Evolutionary conservation across 139 green algal genomes (phyloP).

Genomic region (Volvox reticuliferus): DNA sequence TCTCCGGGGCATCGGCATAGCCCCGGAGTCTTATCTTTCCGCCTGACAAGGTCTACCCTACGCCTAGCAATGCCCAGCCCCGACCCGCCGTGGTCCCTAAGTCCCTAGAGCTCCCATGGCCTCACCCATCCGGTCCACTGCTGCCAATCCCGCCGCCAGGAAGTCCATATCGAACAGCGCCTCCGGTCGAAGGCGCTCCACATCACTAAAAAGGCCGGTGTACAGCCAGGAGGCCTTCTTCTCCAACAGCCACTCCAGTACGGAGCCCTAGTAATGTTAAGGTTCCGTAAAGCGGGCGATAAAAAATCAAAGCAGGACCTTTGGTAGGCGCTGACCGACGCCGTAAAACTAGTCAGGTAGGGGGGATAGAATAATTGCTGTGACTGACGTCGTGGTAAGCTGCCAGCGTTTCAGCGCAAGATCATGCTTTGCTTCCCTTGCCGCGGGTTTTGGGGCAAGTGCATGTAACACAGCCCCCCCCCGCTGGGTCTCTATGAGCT

Average conservation of each 20-base stretch:
- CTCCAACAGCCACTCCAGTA: conserved; percentile 50
- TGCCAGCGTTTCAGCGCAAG: no score
- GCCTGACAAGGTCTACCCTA: no score
- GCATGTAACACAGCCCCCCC: not conserved
- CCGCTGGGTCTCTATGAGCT: no score
- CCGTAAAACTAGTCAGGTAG: no score
- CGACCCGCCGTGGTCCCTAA: not conserved
- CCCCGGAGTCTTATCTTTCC: no score
- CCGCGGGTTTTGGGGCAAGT: not conserved
- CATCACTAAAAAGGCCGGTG: conserved; percentile 53
- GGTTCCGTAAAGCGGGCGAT: no score
- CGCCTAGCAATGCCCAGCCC: not conserved
- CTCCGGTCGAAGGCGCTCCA: conserved; percentile 49
- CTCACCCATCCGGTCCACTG: conserved; percentile 49
- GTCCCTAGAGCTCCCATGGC: not conserved
- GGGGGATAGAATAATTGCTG: no score
- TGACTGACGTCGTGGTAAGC: no score
- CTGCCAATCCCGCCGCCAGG: conserved; percentile 49
- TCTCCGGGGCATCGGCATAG: no score
- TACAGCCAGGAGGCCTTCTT: conserved; percentile 51
- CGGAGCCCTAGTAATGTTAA: conserved; percentile 5
- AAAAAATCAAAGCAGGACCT: no score
- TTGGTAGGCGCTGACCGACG: no score
- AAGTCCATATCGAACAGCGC: conserved; percentile 58
- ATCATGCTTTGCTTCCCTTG: no score